Conservation (phyloP, 768 basidiomycete species). For the Cyathus striatus region DNA sequence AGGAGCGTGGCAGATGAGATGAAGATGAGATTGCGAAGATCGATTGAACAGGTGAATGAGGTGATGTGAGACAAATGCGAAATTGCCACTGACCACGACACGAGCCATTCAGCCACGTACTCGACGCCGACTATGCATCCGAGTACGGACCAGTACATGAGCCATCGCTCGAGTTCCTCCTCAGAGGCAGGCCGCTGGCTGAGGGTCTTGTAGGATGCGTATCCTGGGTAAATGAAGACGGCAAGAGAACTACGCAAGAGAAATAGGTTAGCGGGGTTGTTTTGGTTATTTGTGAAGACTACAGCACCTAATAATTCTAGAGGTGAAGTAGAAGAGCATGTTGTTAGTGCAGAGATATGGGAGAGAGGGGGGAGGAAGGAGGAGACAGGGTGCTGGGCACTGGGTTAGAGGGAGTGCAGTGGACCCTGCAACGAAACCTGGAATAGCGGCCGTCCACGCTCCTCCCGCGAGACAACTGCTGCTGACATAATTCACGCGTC, state of each 20-base stretch:
- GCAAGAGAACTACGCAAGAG: slow-evolving; percentile 46
- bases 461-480: neutral
- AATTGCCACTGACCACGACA: slow-evolving; percentile 65
- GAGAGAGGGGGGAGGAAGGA: neutral
- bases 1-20: no score
- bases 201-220: slow-evolving; percentile 94
- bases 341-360: neutral
- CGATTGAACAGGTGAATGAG: slow-evolving; percentile 7
- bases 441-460: neutral
- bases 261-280: neutral
- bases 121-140: slow-evolving; percentile 80
- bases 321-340: slow-evolving; percentile 4
- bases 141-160: slow-evolving; percentile 96
- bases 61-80: slow-evolving; percentile 1
- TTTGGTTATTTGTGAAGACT: neutral
- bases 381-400: neutral
- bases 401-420: neutral
- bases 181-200: slow-evolving; percentile 83
- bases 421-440: neutral
- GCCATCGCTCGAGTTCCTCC: slow-evolving; percentile 85
- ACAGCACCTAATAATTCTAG: slow-evolving; percentile 1
- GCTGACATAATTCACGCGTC: neutral
- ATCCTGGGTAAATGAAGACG: slow-evolving; percentile 89
- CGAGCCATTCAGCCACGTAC: slow-evolving; percentile 79
- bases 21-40: no score